Percentiles rank a stretch among this genome's conserved stretches.
Conservation (phyloP, 2,329 filamentous ascomycete species). For the Botrytis pseudocinerea region DNA sequence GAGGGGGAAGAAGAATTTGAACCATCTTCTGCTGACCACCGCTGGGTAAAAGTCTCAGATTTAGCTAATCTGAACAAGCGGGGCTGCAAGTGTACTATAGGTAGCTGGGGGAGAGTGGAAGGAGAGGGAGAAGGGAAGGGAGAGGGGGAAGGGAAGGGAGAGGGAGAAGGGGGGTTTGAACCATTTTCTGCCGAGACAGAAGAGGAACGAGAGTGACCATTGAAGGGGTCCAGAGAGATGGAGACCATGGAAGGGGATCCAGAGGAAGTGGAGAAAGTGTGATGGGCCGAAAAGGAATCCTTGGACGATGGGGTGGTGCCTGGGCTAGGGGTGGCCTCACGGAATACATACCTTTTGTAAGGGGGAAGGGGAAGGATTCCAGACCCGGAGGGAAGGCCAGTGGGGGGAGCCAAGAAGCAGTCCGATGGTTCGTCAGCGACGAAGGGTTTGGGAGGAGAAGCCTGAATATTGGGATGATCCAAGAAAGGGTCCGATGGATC, state of each 20-base stretch:
- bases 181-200: constrained; percentile 6
- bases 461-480: neutral
- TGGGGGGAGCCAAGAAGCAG: neutral
- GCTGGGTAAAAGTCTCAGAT: neutral
- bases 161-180: neutral
- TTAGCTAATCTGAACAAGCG: neutral
- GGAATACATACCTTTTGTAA: neutral
- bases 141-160: no score
- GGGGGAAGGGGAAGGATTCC: neutral
- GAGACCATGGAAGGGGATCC: neutral
- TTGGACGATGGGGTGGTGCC: neutral
- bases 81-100: constrained; percentile 9
- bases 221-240: neutral
- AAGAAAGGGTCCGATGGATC: neutral
- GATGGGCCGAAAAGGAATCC: neutral
- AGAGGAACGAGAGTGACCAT: neutral
- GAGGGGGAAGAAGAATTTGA: no score
- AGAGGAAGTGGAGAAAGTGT: neutral
- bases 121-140: neutral
- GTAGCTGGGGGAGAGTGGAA: neutral
- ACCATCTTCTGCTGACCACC: neutral
- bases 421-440: neutral
- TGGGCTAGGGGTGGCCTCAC: neutral
- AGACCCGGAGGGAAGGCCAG: neutral
- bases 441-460: neutral